Evolutionary conservation across 2,329 filamentous ascomycete genomes (phyloP).

Genomic region (Epichloe hybrida): DNA sequence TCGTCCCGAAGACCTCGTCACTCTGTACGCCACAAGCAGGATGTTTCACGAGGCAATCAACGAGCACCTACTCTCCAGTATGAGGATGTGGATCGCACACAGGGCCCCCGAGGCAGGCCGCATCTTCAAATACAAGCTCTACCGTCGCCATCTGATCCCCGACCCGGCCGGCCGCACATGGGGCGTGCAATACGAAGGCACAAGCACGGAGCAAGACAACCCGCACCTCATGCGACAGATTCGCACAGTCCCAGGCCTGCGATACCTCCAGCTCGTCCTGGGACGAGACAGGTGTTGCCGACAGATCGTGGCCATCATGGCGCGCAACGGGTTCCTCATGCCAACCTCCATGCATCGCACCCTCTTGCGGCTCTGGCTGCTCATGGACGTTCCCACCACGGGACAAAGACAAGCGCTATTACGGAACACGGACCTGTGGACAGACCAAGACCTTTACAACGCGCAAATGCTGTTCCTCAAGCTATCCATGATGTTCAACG

Average conservation of each 20-base stretch:
- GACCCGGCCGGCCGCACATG: conserved; percentile 42
- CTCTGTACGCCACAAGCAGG: conserved; percentile 50
- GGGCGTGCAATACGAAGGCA: conserved; percentile 9
- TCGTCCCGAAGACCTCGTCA: conserved; percentile 41
- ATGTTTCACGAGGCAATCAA: conserved; percentile 49
- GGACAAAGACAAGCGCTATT: conserved; percentile 40
- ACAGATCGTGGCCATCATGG: conserved; percentile 51
- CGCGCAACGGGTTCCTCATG: conserved; percentile 41
- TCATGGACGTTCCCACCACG: conserved; percentile 53
- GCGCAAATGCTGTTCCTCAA: conserved; percentile 56
- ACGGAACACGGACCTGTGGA: conserved; percentile 38
- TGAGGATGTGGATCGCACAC: conserved; percentile 39
- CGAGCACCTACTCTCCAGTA: conserved; percentile 42
- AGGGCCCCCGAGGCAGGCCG: conserved; percentile 38
- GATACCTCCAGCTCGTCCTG: conserved; percentile 55
- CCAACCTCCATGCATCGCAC: conserved; percentile 32
- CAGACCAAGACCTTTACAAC: conserved; percentile 45
- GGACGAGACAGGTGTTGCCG: conserved; percentile 40
- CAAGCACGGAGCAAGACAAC: conserved; percentile 1
- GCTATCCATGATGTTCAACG: conserved; percentile 54
- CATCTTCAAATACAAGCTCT: conserved; percentile 50
- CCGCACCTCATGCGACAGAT: conserved; percentile 14
- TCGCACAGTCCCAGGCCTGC: conserved; percentile 46
- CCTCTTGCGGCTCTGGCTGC: conserved; percentile 57
- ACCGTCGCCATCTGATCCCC: conserved; percentile 39